A percentile compares a stretch with the other conserved stretches of the same genome.
These are phyloP conservation scores for Fusarium sp. DNA, from an alignment of 2,329 filamentous ascomycete genomes.

Conservation along the genomic window DNA sequence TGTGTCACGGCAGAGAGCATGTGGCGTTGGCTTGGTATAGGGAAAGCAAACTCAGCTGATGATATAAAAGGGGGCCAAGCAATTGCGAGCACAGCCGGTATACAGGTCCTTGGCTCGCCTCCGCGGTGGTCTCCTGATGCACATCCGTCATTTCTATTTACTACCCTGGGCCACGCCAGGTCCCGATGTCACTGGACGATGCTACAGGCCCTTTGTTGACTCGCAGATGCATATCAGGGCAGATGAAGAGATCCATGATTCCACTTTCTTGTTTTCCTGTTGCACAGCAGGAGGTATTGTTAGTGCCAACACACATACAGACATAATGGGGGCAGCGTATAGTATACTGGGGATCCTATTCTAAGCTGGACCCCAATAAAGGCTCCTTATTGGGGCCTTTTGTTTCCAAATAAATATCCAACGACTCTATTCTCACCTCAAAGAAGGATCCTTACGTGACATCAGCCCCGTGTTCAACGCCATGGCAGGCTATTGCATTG, in stretches of 20 bases:
- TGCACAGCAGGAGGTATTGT: constrained; percentile 40
- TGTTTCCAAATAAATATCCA: constrained; percentile 22
- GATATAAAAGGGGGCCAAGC: constrained; percentile 26
- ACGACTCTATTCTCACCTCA: not conserved
- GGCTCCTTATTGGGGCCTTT: constrained; percentile 8
- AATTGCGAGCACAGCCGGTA: constrained; percentile 34
- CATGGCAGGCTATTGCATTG: constrained; percentile 12
- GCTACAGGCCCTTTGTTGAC: constrained; percentile 6
- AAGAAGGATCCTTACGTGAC: constrained; percentile 6
- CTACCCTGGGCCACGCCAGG: constrained; percentile 21
- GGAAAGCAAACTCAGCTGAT: constrained; percentile 36
- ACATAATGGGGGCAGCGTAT: constrained; percentile 29
- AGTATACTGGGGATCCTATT: constrained; percentile 32
- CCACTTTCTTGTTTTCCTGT: constrained; percentile 34
- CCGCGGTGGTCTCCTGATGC: constrained; percentile 8
- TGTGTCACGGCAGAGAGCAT: constrained; percentile 33
- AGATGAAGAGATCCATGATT: constrained; percentile 11
- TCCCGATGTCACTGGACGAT: constrained; percentile 17
- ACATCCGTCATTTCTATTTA: constrained; percentile 12
- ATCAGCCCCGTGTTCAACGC: constrained; percentile 15
- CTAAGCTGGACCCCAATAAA: constrained; percentile 21
- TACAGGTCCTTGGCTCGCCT: constrained; percentile 6
- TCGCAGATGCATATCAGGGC: constrained; percentile 3
- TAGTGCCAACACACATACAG: constrained; percentile 31
- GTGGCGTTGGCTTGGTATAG: constrained; percentile 25